Base-by-base conservation (phyloP, 768 basidiomycete genomes). In the Daedalea quercina region DNA sequence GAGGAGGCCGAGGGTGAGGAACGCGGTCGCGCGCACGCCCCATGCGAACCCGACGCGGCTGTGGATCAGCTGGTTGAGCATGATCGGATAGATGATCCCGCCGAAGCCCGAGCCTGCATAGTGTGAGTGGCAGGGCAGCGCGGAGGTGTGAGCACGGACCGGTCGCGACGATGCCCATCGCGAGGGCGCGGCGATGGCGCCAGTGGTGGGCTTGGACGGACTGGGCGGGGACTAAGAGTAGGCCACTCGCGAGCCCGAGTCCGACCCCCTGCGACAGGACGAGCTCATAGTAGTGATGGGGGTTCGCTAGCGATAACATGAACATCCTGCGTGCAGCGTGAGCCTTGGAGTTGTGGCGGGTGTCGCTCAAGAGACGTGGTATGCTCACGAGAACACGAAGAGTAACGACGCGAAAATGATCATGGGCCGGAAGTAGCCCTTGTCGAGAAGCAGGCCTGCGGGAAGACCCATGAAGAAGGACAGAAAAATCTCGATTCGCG, bases 181-280 rank as follows among this genome's bases (percentile, higher is more conserved):
- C 64, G n/a, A 78, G 60, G 9, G 70, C 67, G 37, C 69, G 65
- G 35, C 67, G 65, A 52, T 57, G 65, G 47, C 66, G 67, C 60
- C 76, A 80, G 58, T 76, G 72, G 46, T 77, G 76, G 2, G 73
- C 66, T 17, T 75, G 63, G 31, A 78, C 66, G 11, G 70, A 70
- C 44, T 75, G 59, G 3, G 76, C 71, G 1, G 78, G 79, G n/a
- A 76, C 58, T 62, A 76, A 77, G 20, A 77, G 60, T 23, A 77
- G 58, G 0, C 76, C 73, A 33, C 70, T 67, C 2, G 75, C 75
- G 2, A 77, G 58, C 1, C 79, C 80, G 68, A 77, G 73, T 3
- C 75, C 78, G 23, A 82, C 63, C 1, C 74, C 78, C 65, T 82
- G 78, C 1, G 76, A 65, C 1, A 81, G 63, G 57, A 80, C 77